Evolutionary conservation across 1,284 basidiomycete genomes (phyloP), one percentile per base, ranked within the genome.

Genomic region (Xanthoconium separans): DNA sequence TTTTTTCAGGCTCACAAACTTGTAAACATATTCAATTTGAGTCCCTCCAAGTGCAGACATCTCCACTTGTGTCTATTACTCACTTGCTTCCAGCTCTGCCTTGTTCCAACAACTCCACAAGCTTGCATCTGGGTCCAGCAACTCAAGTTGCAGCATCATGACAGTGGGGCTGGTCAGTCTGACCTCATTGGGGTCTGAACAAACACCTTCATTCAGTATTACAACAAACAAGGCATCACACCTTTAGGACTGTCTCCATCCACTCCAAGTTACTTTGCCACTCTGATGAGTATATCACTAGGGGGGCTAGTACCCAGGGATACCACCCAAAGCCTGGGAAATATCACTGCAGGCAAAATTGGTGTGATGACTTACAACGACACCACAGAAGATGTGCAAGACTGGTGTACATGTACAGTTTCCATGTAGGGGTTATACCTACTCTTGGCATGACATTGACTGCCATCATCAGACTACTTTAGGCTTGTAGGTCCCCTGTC

Each of bases 251-350:
- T 30, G 70, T 63, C 33, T 13, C 16, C 6, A 20, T 37, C 49
- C 18, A 36, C 9, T n/a, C 1, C 27, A 30, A 22, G 8, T 9
- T 13, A 3, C 41, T 34, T 2, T 7, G 39, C 27, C 29, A 4
- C 8, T 41, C 24, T 24, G 31, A 53, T 22, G 22, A 31, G 13
- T 50, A 46, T 43, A 4, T 15, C 1, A 44, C 13, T 43, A 80
- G 79, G 70, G 79, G 29, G 77, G 65, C 13, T 80, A 79, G 79
- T 75, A 77, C 60, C 64, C 12, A 77, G 77, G 6, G 80, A 81
- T 54, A 79, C 77, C 1, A 80, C 78, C 0, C 69, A 79, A 47
- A 77, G 75, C 54, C 64, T 81, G 1, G 65, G 61, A 1, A 70
- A 69, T 47, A 64, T 81, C 18, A 65, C 68, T 1, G 62, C 65